Percentiles rank a stretch among this genome's conserved stretches.
These are phyloP conservation scores for Dendrothele bispora DNA, from an alignment of 768 basidiomycete species.

Conservation along the genomic window DNA sequence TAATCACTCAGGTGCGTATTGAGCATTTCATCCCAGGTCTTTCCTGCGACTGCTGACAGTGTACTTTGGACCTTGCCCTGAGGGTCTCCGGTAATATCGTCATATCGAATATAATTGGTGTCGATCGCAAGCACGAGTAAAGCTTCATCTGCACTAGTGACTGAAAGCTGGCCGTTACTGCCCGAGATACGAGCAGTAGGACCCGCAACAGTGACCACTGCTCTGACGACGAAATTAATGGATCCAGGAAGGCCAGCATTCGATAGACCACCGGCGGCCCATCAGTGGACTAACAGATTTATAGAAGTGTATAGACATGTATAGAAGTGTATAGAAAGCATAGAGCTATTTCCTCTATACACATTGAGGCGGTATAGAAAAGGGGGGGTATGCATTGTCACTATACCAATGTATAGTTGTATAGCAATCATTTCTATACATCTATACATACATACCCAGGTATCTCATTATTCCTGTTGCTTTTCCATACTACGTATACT, in stretches of 20 bases:
- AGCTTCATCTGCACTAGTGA: slow-evolving; percentile 6
- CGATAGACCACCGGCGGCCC: too few relatives aligned
- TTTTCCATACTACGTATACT: too few relatives aligned
- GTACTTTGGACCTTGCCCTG: slow-evolving; percentile 1
- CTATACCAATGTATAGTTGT: too few relatives aligned
- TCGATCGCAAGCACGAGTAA: slow-evolving; percentile 9
- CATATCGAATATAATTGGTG: slow-evolving; percentile 11
- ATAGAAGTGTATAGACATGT: too few relatives aligned
- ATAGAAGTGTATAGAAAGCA: too few relatives aligned
- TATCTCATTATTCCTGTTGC: too few relatives aligned
- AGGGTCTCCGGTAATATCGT: slow-evolving; percentile 9
- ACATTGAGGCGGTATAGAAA: too few relatives aligned
- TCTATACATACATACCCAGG: too few relatives aligned
- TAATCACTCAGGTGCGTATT: slow-evolving; percentile 8
- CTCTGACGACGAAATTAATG: slow-evolving; percentile 6
- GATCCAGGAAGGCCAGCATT: slow-evolving; percentile 7
- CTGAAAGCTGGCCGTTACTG: not conserved
- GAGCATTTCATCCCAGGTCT: slow-evolving; percentile 4
- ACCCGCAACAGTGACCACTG: slow-evolving; percentile 4
- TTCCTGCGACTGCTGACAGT: slow-evolving; percentile 2
- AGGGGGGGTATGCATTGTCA: too few relatives aligned
- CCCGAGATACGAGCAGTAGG: not conserved
- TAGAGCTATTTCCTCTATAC: too few relatives aligned
- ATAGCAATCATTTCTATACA: too few relatives aligned
- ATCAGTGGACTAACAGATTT: too few relatives aligned